Percentiles rank a stretch among this genome's conserved stretches.
Conservation (phyloP, 257 asterid species). For the Fraxinus pennsylvanica region DNA sequence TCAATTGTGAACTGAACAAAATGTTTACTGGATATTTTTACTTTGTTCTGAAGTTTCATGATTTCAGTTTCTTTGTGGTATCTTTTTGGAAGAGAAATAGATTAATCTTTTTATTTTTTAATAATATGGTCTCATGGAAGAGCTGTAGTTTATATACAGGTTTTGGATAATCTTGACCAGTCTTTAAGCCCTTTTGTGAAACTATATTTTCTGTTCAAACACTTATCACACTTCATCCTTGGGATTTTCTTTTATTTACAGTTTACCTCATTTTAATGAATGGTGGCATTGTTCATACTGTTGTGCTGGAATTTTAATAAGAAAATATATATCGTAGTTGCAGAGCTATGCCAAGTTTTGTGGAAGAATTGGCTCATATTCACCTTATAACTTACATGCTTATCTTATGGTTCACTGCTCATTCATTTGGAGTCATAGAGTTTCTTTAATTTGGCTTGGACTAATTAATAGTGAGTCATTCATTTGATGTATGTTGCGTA, state of each 20-base stretch:
- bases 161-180: neutral
- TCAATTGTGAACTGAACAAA: neutral
- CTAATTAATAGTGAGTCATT: neutral
- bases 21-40: neutral
- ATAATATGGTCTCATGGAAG: neutral
- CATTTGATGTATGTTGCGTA: neutral
- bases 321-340: neutral
- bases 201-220: neutral
- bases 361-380: neutral
- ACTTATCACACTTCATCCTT: neutral
- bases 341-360: neutral
- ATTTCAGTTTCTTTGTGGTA: neutral
- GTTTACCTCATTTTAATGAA: neutral
- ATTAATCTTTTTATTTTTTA: too few relatives aligned
- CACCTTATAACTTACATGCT: neutral
- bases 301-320: neutral
- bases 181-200: neutral
- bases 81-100: neutral
- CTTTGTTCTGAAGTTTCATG: neutral
- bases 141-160: neutral
- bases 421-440: neutral
- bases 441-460: neutral
- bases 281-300: neutral
- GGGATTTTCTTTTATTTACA: neutral
- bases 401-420: neutral